Percentiles rank a stretch among this genome's conserved stretches.
Evolutionary conservation across 2,329 filamentous ascomycete genomes (phyloP).

Genomic region (Xylariaceae sp.): DNA sequence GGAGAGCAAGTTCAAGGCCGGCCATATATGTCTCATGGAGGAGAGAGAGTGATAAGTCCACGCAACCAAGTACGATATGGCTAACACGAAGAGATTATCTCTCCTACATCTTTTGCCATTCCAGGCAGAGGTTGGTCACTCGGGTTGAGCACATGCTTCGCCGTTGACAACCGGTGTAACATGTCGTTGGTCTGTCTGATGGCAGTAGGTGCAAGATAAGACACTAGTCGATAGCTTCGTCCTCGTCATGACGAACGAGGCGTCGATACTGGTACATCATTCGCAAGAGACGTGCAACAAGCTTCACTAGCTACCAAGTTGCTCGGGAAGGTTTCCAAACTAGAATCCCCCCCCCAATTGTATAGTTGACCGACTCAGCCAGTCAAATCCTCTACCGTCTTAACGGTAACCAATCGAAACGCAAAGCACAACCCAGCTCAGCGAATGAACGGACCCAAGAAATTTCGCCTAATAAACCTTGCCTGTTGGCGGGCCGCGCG

Average conservation of each 20-base stretch:
- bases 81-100: too few relatives aligned
- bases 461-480: constrained; percentile 7
- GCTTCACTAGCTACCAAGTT: constrained; percentile 3
- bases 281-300: constrained; percentile 1
- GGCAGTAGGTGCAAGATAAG: constrained; percentile 5
- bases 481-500: background rate
- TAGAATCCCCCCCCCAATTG: background rate
- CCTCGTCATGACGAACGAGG: constrained; percentile 12
- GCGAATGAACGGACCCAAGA: constrained; percentile 3
- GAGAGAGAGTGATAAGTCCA: too few relatives aligned
- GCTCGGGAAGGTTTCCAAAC: background rate
- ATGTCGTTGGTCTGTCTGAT: constrained; percentile 13
- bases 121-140: background rate
- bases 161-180: constrained; percentile 7
- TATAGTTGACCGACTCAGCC: background rate
- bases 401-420: constrained; percentile 22
- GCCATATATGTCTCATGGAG: too few relatives aligned
- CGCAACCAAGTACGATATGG: too few relatives aligned
- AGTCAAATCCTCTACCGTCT: constrained; percentile 11
- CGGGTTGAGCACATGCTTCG: constrained; percentile 15
- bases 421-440: background rate
- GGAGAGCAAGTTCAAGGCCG: too few relatives aligned
- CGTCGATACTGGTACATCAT: constrained; percentile 7
- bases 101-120: background rate
- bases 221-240: background rate